phyloP scores from a whole-genome alignment of 2,329 filamentous ascomycete species.

The Albifimbria verrucaria region DNA sequence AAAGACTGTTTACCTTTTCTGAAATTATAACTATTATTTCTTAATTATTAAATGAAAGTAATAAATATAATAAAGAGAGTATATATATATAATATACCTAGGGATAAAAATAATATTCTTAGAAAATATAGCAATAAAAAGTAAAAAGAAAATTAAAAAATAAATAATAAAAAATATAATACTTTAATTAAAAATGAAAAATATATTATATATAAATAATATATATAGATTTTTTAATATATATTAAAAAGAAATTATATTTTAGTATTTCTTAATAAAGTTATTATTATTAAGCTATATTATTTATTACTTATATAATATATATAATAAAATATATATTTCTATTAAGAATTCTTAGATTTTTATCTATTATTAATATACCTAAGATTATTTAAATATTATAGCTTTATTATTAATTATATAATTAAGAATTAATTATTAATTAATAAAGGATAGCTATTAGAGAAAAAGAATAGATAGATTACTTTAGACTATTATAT shows the following conservation, averaged over 20 bases:
- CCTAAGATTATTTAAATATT: not conserved
- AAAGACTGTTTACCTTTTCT: not conserved
- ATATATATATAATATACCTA: not conserved
- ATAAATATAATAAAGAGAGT: not conserved
- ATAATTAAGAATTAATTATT: not conserved
- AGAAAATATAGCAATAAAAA: constrained; percentile 1
- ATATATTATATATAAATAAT: not conserved
- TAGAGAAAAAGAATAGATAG: not conserved
- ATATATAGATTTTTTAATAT: constrained; percentile 1
- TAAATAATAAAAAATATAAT: not conserved
- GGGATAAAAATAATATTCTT: not conserved
- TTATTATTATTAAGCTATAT: not conserved
- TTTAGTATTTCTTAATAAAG: not conserved
- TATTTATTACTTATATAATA: not conserved
- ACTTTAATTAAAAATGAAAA: constrained; percentile 1
- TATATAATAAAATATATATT: not conserved
- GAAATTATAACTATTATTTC: not conserved
- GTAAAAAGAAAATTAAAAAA: constrained; percentile 1
- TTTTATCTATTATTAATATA: not conserved
- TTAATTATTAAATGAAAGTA: constrained; percentile 1
- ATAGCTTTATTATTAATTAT: not conserved
- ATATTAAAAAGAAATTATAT: not conserved
- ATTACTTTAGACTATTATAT: not conserved
- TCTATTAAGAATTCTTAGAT: not conserved
- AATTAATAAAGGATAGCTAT: not conserved